A percentile compares a stretch with the other conserved stretches of the same genome.
These are phyloP conservation scores for Allodekkera sacchari DNA, from an alignment of 805 yeast genomes.

Conservation along the genomic window DNA sequence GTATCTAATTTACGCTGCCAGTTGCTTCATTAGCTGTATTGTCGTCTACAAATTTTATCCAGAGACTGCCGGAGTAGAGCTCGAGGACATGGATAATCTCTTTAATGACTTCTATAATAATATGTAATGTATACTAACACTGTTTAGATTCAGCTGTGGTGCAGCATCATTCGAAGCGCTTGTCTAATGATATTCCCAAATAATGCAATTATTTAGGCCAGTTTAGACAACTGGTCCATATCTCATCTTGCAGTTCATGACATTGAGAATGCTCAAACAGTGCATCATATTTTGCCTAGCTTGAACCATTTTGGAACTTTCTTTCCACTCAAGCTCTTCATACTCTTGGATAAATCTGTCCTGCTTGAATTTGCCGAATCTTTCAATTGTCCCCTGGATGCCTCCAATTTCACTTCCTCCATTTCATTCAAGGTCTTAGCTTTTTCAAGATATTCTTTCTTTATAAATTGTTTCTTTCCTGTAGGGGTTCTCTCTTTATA, in stretches of 20 bases:
- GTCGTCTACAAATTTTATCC: constrained; percentile 43
- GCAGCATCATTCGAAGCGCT: too few species aligned
- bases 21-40: constrained; percentile 40
- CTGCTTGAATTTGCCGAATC: too few species aligned
- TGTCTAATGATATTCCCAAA: too few species aligned
- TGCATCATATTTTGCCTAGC: constrained; percentile 20
- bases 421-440: constrained; percentile 20
- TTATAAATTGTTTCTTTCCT: constrained; percentile 16
- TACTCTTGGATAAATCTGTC: neutral
- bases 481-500: constrained; percentile 11
- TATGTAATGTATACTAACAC: too few species aligned
- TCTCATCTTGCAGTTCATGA: too few species aligned
- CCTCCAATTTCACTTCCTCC: constrained; percentile 18
- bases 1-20: constrained; percentile 63
- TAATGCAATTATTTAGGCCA: too few species aligned
- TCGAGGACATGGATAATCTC: constrained; percentile 50
- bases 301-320: constrained; percentile 28
- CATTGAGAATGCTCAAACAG: too few species aligned
- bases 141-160: too few species aligned
- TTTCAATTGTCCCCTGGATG: constrained; percentile 7
- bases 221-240: too few species aligned
- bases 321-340: constrained; percentile 2
- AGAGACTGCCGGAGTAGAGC: constrained; percentile 44
- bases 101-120: too few species aligned
- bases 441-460: constrained; percentile 11